Evolutionary conservation across 306 rosid genomes (phyloP), one percentile per base, ranked within the genome.

Genomic region (Quercus agrifolia): DNA sequence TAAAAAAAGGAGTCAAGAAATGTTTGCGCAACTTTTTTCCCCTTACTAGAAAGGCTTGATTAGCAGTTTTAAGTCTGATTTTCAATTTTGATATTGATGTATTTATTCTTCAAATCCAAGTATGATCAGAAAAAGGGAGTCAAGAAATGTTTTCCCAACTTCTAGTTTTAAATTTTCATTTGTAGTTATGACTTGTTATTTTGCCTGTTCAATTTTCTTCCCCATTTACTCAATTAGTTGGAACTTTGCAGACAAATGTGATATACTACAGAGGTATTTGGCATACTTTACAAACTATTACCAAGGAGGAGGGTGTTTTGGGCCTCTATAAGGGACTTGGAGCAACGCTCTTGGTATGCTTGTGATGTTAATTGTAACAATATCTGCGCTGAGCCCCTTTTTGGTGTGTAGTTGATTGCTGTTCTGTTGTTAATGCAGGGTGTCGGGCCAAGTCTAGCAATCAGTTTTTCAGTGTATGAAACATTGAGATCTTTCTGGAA

Each of bases 271-370:
- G 85, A 88, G 98, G 98, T 75, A 90, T 96, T 59, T 79, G 88
- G 78, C 97, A 96, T 83, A 83, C 99, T 55, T 68, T 96, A 82
- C 89, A 56, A 70, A 96, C 99, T 51, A 96, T 96, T 73, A 44
- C 78, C 83, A 87, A 80, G 74, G 99, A 96, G 13, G 99, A 96
- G 90, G 99, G 99, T 56, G 19, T 93, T 71, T 66, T 86, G 57
- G 97, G 97, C 54, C 97, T 96, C 33, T 96, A 96, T 80, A 93
- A 93, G 84, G 99, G 99, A 81, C 98, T 96, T 51, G 99, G 99
- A 86, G 92, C 99, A 56, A 93, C 99, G 33, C 91, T 96, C 51
- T 82, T 96, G 99, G 98, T 93, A 93, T 78, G 90, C 66, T 56
- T 63, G 52, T 78, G n/a, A 78, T 46, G 31, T 74, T 62, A 66